Percentiles rank a stretch among this genome's conserved stretches.
These are phyloP conservation scores for Puccinia horiana DNA, from an alignment of 1,284 basidiomycete species.

Conservation along the genomic window DNA sequence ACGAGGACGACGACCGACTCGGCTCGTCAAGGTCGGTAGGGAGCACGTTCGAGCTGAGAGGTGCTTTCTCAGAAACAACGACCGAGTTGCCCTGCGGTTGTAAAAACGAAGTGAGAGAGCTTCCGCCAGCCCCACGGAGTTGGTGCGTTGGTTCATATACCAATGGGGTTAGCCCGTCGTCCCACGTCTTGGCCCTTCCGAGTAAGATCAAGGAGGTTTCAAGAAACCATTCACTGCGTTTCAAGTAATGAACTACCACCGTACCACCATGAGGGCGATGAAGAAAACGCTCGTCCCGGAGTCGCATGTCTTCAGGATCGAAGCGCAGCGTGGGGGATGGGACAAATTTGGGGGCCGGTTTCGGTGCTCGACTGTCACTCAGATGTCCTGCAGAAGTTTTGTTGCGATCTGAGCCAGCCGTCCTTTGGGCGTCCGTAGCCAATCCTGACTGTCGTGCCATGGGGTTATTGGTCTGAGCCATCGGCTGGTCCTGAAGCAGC, in stretches of 20 bases:
- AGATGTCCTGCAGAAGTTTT: neutral
- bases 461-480: neutral
- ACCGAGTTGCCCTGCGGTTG: constrained; percentile 37
- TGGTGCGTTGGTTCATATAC: constrained; percentile 48
- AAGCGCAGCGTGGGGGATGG: constrained; percentile 41
- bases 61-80: neutral
- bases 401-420: neutral
- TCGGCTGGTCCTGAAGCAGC: neutral
- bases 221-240: constrained; percentile 92
- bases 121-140: neutral
- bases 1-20: neutral
- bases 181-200: constrained; percentile 68
- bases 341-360: neutral
- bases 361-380: neutral
- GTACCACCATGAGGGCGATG: constrained; percentile 70
- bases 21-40: neutral
- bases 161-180: constrained; percentile 53
- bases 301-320: constrained; percentile 26
- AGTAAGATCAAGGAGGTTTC: constrained; percentile 87
- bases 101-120: neutral
- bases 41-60: neutral
- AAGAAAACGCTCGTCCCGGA: constrained; percentile 38
- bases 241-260: constrained; percentile 92
- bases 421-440: neutral
- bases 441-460: neutral